Evolutionary conservation across 2,329 filamentous ascomycete genomes (phyloP).

Genomic region (Aspergillus aculeatus): DNA sequence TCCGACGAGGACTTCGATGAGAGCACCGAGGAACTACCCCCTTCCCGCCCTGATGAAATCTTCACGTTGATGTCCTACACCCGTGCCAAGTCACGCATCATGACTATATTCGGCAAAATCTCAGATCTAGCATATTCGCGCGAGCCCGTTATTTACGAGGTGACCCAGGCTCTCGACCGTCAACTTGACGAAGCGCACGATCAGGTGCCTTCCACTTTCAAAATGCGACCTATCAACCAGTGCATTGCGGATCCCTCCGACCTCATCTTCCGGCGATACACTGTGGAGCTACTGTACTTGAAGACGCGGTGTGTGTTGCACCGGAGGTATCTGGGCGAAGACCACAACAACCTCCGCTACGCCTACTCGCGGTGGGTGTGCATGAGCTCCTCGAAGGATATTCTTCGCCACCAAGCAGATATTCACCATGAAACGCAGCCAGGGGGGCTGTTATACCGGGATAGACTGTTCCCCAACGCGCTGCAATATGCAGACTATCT

Average conservation of each 20-base stretch:
- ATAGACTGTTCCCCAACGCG: slow-evolving; percentile 59
- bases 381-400: slow-evolving; percentile 48
- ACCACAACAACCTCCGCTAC: slow-evolving; percentile 36
- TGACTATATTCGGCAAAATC: slow-evolving; percentile 39
- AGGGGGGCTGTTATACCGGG: slow-evolving; percentile 53
- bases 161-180: slow-evolving; percentile 37
- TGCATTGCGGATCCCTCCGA: slow-evolving; percentile 51
- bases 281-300: slow-evolving; percentile 52
- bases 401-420: slow-evolving; percentile 51
- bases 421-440: slow-evolving; percentile 54
- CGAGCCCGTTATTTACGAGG: slow-evolving; percentile 35
- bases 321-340: slow-evolving; percentile 50
- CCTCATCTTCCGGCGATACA: slow-evolving; percentile 54
- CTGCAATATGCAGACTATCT: slow-evolving; percentile 62
- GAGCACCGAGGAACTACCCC: slow-evolving; percentile 51
- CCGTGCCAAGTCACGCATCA: slow-evolving; percentile 37
- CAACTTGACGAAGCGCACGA: slow-evolving; percentile 34
- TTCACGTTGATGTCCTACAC: slow-evolving; percentile 48
- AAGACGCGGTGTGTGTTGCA: slow-evolving; percentile 56
- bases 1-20: slow-evolving; percentile 61
- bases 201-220: slow-evolving; percentile 22
- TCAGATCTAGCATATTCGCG: slow-evolving; percentile 38
- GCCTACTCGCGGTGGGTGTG: slow-evolving; percentile 48
- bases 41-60: slow-evolving; percentile 52
- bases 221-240: slow-evolving; percentile 27